phyloP scores from a whole-genome alignment of 176 grass and related monocot genomes.

The Aegilops umbellulata region DNA sequence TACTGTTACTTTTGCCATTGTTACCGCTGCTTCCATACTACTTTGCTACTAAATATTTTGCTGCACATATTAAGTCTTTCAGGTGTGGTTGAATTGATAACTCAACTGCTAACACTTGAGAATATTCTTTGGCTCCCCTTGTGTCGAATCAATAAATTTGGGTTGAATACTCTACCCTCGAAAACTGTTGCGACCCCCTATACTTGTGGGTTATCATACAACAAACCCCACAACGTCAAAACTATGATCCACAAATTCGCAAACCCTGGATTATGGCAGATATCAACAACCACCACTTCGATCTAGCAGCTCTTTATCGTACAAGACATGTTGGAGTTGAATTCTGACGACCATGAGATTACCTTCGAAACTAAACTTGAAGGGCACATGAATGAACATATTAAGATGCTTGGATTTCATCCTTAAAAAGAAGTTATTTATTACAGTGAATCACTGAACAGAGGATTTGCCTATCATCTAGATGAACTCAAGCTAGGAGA shows the following conservation, averaged over 20 bases:
- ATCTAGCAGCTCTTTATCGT: neutral
- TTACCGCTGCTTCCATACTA: no score
- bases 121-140: no score
- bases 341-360: neutral
- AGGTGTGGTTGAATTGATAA: no score
- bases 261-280: neutral
- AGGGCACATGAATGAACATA: neutral
- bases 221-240: neutral
- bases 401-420: neutral
- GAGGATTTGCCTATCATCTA: neutral
- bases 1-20: no score
- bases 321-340: neutral
- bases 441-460: neutral
- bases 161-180: no score
- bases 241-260: neutral
- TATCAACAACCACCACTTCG: neutral
- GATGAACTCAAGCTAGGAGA: neutral
- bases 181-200: no score
- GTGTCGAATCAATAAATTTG: no score
- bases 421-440: neutral
- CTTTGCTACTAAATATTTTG: no score
- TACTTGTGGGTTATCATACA: no score
- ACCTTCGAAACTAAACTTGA: neutral
- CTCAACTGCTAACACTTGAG: no score
- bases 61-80: no score